These are phyloP conservation scores for Phytophthora hibernalis DNA, from an alignment of 352 stramenopile genomes.

Conservation along the genomic window DNA sequence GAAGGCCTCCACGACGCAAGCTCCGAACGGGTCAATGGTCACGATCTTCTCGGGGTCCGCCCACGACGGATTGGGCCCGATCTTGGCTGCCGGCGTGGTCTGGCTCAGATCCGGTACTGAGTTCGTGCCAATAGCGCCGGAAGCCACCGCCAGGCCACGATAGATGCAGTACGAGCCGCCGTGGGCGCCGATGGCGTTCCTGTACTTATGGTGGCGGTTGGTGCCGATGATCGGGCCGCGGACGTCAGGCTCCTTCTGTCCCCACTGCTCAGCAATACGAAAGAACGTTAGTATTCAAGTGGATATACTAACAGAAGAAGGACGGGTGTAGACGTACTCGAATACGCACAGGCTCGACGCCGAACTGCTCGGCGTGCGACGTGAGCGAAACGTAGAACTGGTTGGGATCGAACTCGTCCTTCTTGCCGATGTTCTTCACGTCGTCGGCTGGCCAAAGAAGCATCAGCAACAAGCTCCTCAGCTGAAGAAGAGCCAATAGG, in stretches of 20 bases:
- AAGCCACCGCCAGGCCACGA: conserved; percentile 94
- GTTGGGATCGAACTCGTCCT: conserved; percentile 89
- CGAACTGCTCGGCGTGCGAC: conserved; percentile 88
- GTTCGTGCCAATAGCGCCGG: conserved; percentile 75
- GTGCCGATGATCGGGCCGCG: conserved; percentile 96
- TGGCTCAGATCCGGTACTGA: conserved; percentile 84
- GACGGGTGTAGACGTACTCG: conserved; percentile 54
- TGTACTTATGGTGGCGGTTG: conserved; percentile 95
- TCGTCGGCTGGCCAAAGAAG: conserved; percentile 66
- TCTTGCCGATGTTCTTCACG: conserved; percentile 84
- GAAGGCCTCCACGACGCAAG: conserved; percentile 90
- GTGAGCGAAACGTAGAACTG: conserved; percentile 89
- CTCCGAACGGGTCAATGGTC: conserved; percentile 82
- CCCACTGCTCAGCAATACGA: conserved; percentile 79
- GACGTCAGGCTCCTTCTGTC: conserved; percentile 89
- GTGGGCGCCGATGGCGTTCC: conserved; percentile 99
- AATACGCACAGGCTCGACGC: conserved; percentile 86
- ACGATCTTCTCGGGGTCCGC: conserved; percentile 95
- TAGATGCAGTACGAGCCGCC: conserved; percentile 99
- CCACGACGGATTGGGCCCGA: conserved; percentile 97
- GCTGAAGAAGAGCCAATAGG: background rate
- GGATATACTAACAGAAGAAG: background rate
- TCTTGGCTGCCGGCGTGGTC: conserved; percentile 97
- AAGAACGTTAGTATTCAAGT: conserved; percentile 7
- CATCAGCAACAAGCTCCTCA: conserved; percentile 2